Percentiles rank a stretch among this genome's conserved stretches.
Conservation (phyloP, 176 grass and related monocot species). For the Oryza australiensis region DNA sequence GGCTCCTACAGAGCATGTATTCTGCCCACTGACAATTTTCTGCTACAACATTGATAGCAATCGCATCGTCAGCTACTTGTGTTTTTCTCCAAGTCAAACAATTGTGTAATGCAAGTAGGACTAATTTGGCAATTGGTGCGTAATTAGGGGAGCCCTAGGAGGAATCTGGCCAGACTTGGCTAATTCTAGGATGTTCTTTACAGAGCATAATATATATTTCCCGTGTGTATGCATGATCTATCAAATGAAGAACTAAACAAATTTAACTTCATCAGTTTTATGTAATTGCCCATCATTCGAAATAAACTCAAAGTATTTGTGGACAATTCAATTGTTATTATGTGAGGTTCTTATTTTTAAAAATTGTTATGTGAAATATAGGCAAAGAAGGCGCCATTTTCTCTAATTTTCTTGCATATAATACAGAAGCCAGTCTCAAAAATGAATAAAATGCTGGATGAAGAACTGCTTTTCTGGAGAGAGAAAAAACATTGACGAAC, state of each 20-base stretch:
- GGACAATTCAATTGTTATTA: neutral
- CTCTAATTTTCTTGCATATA: neutral
- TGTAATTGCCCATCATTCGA: neutral
- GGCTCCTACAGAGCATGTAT: constrained; percentile 14
- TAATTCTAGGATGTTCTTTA: neutral
- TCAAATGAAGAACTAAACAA: neutral
- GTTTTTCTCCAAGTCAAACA: constrained; percentile 43
- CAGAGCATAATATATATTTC: neutral
- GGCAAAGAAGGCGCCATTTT: neutral
- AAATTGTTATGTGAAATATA: neutral
- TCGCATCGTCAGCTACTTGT: constrained; percentile 4
- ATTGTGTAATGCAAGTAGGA: constrained; percentile 36
- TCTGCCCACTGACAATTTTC: constrained; percentile 22
- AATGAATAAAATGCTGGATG: neutral
- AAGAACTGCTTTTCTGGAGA: neutral
- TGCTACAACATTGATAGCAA: constrained; percentile 39
- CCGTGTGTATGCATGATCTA: neutral
- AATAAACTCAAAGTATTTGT: neutral
- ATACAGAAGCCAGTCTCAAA: neutral
- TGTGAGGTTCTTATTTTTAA: too few species aligned
- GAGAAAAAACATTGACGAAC: neutral
- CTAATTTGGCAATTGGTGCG: constrained; percentile 5
- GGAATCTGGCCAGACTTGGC: neutral
- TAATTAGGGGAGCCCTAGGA: neutral
- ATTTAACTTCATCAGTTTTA: neutral